Evolutionary conservation across 1,284 basidiomycete genomes (phyloP).

Genomic region (Schizopora paradoxa): DNA sequence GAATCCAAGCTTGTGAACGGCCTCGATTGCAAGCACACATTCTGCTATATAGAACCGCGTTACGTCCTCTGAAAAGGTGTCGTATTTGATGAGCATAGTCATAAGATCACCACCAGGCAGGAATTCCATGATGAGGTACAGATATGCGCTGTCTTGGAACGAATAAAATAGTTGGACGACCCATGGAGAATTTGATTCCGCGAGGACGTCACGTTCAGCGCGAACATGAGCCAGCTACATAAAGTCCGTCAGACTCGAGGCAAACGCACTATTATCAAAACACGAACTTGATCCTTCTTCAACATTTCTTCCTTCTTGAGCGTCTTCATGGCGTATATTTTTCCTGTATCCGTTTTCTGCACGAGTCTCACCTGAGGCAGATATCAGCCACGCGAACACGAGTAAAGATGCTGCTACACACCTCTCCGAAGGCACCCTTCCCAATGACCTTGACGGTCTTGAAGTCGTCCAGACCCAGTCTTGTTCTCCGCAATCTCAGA

Average conservation of each 20-base stretch:
- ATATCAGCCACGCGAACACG: background rate
- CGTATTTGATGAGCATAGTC: constrained; percentile 99
- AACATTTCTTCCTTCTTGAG: constrained; percentile 98
- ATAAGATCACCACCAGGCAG: constrained; percentile 96
- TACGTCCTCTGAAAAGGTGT: constrained; percentile 98
- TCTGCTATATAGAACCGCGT: constrained; percentile 99
- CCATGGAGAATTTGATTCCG: constrained; percentile 97
- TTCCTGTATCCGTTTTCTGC: constrained; percentile 95
- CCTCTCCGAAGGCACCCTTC: constrained; percentile 98
- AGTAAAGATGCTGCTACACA: constrained; percentile 27
- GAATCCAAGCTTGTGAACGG: constrained; percentile 97
- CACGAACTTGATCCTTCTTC: constrained; percentile 90
- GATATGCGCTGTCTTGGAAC: constrained; percentile 94
- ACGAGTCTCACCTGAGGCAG: constrained; percentile 77
- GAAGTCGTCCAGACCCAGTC: constrained; percentile 92
- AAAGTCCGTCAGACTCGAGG: constrained; percentile 3
- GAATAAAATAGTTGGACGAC: constrained; percentile 98
- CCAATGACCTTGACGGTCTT: constrained; percentile 98
- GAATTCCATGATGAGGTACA: constrained; percentile 99
- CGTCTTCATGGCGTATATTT: constrained; percentile 99
- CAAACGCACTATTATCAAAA: constrained; percentile 3
- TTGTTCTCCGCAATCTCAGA: constrained; percentile 85
- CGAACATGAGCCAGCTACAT: constrained; percentile 90
- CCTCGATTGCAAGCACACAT: constrained; percentile 96
- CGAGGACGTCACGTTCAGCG: constrained; percentile 96